phyloP scores from a whole-genome alignment of 495 filamentous ascomycete species.

The Penicillium alfredii region DNA sequence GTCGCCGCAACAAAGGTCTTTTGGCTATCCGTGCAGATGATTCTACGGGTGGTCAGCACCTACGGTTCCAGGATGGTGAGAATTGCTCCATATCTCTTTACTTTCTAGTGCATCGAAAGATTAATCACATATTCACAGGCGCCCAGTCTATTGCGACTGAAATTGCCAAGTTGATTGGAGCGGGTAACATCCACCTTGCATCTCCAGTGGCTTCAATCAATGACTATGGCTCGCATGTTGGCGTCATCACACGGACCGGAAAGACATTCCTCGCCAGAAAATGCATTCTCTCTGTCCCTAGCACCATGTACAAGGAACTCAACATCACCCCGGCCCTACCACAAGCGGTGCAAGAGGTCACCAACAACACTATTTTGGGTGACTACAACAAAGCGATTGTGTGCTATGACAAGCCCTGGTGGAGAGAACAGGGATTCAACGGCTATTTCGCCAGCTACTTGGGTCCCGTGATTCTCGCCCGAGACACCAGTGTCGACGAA shows the following conservation, averaged over 20 bases:
- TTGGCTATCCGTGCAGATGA: slow-evolving; percentile 31
- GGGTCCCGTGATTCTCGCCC: slow-evolving; percentile 24
- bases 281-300: slow-evolving; percentile 32
- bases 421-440: slow-evolving; percentile 23
- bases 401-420: slow-evolving; percentile 31
- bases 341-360: slow-evolving; percentile 9
- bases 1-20: slow-evolving; percentile 32
- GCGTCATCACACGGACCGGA: neutral
- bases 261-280: slow-evolving; percentile 14
- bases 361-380: slow-evolving; percentile 15
- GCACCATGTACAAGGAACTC: slow-evolving; percentile 22
- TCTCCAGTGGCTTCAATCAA: neutral
- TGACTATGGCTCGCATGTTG: neutral
- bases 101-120: slow-evolving; percentile 3
- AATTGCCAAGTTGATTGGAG: neutral
- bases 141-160: neutral
- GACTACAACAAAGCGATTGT: slow-evolving; percentile 28
- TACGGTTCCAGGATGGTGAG: slow-evolving; percentile 17
- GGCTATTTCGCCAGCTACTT: slow-evolving; percentile 18
- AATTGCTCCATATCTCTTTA: neutral
- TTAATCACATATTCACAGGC: neutral
- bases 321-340: slow-evolving; percentile 22
- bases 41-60: slow-evolving; percentile 34
- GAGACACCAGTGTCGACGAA: slow-evolving; percentile 26
- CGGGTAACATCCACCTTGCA: neutral